Evolutionary conservation across 2,329 filamentous ascomycete genomes (phyloP).

Genomic region (Neofusicoccum kwambonambiense): DNA sequence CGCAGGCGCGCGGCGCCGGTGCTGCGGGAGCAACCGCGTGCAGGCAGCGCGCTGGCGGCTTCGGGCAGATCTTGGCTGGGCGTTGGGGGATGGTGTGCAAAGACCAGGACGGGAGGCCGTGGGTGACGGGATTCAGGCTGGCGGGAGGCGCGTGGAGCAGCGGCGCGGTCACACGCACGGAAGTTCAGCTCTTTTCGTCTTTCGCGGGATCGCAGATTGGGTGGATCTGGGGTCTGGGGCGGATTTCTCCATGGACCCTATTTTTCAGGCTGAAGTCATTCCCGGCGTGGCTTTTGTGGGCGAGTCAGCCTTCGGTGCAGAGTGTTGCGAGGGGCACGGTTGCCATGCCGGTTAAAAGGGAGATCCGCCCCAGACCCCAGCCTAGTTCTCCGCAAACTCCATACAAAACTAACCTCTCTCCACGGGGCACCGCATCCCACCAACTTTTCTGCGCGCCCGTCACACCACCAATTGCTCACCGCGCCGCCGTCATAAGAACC

Average conservation of each 20-base stretch:
- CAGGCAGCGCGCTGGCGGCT: not conserved
- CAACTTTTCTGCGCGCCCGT: not conserved
- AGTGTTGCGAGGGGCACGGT: constrained; percentile 1
- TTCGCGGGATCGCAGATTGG: not conserved
- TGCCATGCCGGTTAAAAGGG: not conserved
- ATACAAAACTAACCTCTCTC: constrained; percentile 9
- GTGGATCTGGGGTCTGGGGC: not conserved
- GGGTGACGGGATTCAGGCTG: not conserved
- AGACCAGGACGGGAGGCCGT: not conserved
- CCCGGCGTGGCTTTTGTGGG: constrained; percentile 4
- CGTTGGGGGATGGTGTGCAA: not conserved
- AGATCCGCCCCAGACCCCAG: constrained; percentile 9
- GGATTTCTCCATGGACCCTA: not conserved
- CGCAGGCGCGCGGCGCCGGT: not conserved
- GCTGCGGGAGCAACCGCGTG: not conserved
- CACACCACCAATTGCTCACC: not conserved
- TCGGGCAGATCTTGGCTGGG: not conserved
- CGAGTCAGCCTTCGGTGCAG: constrained; percentile 15
- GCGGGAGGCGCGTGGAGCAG: not conserved
- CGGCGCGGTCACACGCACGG: constrained; percentile 1
- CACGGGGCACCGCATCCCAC: constrained; percentile 4
- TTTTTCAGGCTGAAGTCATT: constrained; percentile 8
- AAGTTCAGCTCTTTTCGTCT: not conserved
- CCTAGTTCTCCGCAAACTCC: not conserved
- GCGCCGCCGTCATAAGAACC: not conserved